These are phyloP conservation scores for Ustilago xerochloae DNA, from an alignment of 1,284 basidiomycete species.

Conservation along the genomic window DNA sequence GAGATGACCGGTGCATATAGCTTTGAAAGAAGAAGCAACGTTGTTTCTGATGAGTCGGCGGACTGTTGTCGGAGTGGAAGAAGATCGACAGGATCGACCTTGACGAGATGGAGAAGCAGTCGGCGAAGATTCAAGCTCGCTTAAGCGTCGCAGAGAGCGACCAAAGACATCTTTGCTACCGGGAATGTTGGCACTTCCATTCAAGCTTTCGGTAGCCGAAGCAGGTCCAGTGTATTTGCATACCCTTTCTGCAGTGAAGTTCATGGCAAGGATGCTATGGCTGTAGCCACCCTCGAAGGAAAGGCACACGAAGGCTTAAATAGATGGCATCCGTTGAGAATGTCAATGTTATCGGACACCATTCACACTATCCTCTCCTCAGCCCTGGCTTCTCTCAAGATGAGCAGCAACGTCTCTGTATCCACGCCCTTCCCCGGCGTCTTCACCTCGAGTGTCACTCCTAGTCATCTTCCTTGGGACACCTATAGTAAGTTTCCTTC, in stretches of 20 bases:
- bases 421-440: conserved; percentile 29
- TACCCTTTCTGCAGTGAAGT: not conserved
- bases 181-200: no score
- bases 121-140: not conserved
- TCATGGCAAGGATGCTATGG: not conserved
- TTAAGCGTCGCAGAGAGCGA: not conserved
- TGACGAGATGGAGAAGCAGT: no score
- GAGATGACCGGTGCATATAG: not conserved
- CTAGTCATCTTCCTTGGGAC: conserved; percentile 35
- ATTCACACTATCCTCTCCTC: not conserved
- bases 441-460: conserved; percentile 29
- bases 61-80: not conserved
- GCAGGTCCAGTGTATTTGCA: no score
- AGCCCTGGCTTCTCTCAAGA: not conserved
- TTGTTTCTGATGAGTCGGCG: no score
- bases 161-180: no score
- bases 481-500: conserved; percentile 29
- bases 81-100: not conserved
- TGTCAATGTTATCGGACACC: not conserved
- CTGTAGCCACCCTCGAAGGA: no score
- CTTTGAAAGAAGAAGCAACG: no score
- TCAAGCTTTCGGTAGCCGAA: no score
- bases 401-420: conserved; percentile 15
- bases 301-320: not conserved
- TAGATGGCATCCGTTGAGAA: no score